Conservation (phyloP, 2,329 filamentous ascomycete genomes). For the Neopestalotiopsis rosae region DNA sequence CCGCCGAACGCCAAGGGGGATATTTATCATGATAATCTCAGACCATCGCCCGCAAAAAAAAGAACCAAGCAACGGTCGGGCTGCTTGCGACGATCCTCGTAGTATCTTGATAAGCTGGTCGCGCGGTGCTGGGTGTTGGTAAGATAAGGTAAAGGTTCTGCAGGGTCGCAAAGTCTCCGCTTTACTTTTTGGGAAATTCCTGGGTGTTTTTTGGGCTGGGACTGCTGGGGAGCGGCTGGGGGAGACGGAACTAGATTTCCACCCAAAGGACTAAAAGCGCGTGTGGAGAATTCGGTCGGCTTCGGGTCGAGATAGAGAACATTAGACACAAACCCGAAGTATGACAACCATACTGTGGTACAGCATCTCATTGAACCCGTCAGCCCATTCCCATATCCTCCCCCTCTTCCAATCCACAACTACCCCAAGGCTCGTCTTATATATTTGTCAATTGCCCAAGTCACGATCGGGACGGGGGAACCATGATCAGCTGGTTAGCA, state of each 20-base stretch:
- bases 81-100: not conserved
- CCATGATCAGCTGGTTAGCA: not conserved
- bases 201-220: not conserved
- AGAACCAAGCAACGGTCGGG: not conserved
- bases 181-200: not conserved
- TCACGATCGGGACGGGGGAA: not conserved
- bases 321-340: not conserved
- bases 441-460: constrained; percentile 3
- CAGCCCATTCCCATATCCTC: not conserved
- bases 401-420: not conserved
- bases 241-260: no score
- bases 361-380: not conserved
- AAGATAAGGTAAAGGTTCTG: constrained; percentile 3
- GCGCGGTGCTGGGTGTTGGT: not conserved
- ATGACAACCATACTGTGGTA: not conserved
- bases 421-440: not conserved
- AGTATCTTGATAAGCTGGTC: not conserved
- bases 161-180: not conserved
- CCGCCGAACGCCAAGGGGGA: not conserved
- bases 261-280: no score
- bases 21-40: not conserved
- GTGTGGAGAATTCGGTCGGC: no score
- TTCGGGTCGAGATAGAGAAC: not conserved
- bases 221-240: no score
- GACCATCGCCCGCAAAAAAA: not conserved